Conservation (phyloP, 441 rosid genomes). For the Euphorbia schlechtendalii region DNA sequence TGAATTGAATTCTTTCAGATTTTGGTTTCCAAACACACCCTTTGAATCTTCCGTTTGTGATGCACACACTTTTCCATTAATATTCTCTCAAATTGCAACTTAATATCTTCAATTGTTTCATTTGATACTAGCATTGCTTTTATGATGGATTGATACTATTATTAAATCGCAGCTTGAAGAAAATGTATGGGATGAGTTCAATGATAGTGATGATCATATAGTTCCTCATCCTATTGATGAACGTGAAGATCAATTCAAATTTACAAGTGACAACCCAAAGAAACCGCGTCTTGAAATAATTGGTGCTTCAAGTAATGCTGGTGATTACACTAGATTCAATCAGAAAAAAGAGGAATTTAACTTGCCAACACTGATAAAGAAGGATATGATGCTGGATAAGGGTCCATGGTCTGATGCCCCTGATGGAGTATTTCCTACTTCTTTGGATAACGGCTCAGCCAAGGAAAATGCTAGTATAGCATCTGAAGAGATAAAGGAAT, state of each 20-base stretch:
- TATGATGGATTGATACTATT: slow-evolving; percentile 14
- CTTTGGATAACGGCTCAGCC: slow-evolving; percentile 30
- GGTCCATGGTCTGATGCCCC: slow-evolving; percentile 44
- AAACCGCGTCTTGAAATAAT: slow-evolving; percentile 42
- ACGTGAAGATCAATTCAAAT: slow-evolving; percentile 30
- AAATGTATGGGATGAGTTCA: slow-evolving; percentile 49
- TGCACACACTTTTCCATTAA: neutral
- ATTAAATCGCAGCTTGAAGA: slow-evolving; percentile 48
- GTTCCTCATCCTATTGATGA: slow-evolving; percentile 50
- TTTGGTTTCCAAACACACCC: no score
- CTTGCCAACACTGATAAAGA: slow-evolving; percentile 23
- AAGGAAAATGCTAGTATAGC: slow-evolving; percentile 36
- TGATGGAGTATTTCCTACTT: slow-evolving; percentile 35
- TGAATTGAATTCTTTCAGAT: no score
- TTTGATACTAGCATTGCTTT: slow-evolving; percentile 3
- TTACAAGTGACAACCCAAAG: slow-evolving; percentile 32
- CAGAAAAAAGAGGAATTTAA: slow-evolving; percentile 31
- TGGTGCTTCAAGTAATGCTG: slow-evolving; percentile 30
- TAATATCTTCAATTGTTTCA: neutral
- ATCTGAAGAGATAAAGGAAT: slow-evolving; percentile 36
- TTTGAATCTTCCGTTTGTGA: neutral
- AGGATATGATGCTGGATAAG: no score
- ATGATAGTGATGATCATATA: slow-evolving; percentile 57
- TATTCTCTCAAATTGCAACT: neutral
- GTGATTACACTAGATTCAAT: slow-evolving; percentile 23